Conservation (phyloP, 1,284 basidiomycete genomes). For the Marasmius fiardii region DNA sequence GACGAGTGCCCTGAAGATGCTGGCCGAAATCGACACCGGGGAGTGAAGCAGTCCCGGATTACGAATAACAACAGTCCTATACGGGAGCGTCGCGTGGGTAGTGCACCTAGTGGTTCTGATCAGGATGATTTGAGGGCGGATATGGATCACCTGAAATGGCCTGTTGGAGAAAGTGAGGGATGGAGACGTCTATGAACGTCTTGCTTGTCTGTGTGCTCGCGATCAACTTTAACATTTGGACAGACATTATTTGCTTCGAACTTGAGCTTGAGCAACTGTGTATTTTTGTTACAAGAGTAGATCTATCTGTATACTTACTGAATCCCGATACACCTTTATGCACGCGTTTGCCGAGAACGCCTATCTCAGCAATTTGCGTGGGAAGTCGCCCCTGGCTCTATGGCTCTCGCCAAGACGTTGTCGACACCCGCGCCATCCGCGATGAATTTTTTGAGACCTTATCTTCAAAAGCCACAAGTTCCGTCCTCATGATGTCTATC, state of each 20-base stretch:
- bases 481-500: no score
- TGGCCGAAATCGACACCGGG: constrained; percentile 10
- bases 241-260: neutral
- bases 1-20: constrained; percentile 23
- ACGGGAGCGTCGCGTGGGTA: constrained; percentile 16
- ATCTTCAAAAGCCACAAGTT: no score
- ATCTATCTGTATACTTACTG: no score
- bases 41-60: neutral
- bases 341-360: no score
- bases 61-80: constrained; percentile 10
- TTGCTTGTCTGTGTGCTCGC: neutral
- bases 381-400: no score
- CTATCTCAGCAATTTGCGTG: no score
- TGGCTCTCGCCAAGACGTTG: no score
- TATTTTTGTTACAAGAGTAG: no score
- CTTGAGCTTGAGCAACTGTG: no score
- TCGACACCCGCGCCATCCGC: no score
- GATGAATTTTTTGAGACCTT: no score
- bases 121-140: constrained; percentile 26
- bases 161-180: constrained; percentile 44
- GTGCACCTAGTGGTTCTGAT: constrained; percentile 8
- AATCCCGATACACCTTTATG: no score
- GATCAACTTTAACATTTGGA: neutral
- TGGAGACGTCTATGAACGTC: constrained; percentile 43
- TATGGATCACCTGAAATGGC: constrained; percentile 59